phyloP scores from a whole-genome alignment of 371 early-diverging fungal genomes.

The Syncephalis fuscata region DNA sequence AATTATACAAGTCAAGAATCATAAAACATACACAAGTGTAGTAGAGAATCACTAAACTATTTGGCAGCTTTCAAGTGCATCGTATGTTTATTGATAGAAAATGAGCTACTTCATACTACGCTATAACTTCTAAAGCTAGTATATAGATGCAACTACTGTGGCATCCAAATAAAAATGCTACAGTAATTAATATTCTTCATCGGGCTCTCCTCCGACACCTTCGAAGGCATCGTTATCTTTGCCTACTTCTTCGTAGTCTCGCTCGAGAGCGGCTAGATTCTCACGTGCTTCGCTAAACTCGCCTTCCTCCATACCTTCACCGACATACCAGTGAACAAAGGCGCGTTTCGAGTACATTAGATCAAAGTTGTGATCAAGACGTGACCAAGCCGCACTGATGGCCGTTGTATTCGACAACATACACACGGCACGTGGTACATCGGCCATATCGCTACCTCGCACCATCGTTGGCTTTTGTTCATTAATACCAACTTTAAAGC shows the following conservation, averaged over 20 bases:
- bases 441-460: conserved; percentile 87
- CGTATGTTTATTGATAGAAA: too few relatives aligned
- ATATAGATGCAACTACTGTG: too few relatives aligned
- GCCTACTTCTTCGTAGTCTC: conserved; percentile 96
- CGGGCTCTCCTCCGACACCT: conserved; percentile 6
- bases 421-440: conserved; percentile 86
- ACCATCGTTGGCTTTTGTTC: conserved; percentile 74
- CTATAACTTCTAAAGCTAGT: too few relatives aligned
- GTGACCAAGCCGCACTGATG: conserved; percentile 93
- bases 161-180: too few relatives aligned
- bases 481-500: conserved; percentile 97
- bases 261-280: conserved; percentile 98
- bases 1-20: too few relatives aligned
- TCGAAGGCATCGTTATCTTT: conserved; percentile 12
- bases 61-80: too few relatives aligned
- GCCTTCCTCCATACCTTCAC: conserved; percentile 97
- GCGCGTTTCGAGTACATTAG: conserved; percentile 97
- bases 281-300: conserved; percentile 99
- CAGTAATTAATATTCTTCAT: conserved; percentile 10
- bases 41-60: too few relatives aligned
- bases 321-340: conserved; percentile 98
- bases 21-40: too few relatives aligned
- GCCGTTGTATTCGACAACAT: conserved; percentile 94
- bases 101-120: too few relatives aligned
- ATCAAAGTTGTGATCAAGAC: conserved; percentile 91